Percentiles rank a stretch among this genome's conserved stretches.
Conservation (phyloP, 2,329 filamentous ascomycete genomes). For the Hymenoscyphus scutula region DNA sequence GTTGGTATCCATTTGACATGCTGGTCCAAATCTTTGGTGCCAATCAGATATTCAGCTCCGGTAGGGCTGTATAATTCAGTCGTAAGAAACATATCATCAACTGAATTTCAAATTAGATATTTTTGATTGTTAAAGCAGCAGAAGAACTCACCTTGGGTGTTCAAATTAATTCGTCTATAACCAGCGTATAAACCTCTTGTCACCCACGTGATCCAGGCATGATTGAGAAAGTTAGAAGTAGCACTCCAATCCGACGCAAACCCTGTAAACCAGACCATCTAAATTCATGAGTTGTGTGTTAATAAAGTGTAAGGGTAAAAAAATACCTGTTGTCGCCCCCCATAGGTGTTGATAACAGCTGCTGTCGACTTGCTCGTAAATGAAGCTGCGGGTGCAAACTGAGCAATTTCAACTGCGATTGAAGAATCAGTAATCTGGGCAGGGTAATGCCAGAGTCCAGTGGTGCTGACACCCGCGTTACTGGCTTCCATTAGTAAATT, state of each 20-base stretch:
- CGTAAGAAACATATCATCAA: conserved; percentile 61
- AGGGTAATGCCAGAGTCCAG: conserved; percentile 57
- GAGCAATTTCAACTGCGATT: conserved; percentile 53
- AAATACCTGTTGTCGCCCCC: conserved; percentile 49
- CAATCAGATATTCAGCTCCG: conserved; percentile 49
- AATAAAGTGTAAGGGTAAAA: not conserved
- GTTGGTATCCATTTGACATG: conserved; percentile 45
- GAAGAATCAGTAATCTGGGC: conserved; percentile 52
- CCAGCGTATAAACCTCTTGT: conserved; percentile 51
- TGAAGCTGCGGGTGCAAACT: conserved; percentile 47
- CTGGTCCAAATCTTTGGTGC: conserved; percentile 45
- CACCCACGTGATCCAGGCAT: conserved; percentile 61
- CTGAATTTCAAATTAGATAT: conserved; percentile 27
- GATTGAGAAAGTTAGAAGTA: conserved; percentile 57
- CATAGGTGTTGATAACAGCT: conserved; percentile 58
- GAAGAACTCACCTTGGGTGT: conserved; percentile 26
- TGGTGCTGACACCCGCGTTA: conserved; percentile 47
- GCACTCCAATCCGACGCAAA: conserved; percentile 46
- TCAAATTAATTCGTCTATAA: conserved; percentile 29
- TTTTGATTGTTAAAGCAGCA: no score
- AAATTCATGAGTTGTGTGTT: not conserved
- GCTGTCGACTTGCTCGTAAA: conserved; percentile 45
- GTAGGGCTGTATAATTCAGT: conserved; percentile 49
- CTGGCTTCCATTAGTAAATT: conserved; percentile 19
- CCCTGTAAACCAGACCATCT: conserved; percentile 58